Conservation (phyloP, 768 basidiomycete species). For the Dentipellis fragilis region DNA sequence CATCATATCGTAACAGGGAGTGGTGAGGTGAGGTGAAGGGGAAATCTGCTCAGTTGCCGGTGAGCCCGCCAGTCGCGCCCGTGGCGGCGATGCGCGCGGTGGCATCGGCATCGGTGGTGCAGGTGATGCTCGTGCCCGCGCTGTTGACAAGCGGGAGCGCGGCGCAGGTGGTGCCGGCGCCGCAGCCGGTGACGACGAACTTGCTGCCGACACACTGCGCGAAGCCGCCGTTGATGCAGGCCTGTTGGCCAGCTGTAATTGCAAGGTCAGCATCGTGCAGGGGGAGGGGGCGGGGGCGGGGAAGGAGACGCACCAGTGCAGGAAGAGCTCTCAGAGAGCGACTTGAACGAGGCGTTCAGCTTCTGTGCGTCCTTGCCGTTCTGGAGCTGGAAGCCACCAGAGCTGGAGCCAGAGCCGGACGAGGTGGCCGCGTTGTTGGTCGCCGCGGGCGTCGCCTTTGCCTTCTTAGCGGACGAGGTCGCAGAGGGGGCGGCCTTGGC, state of each 20-base stretch:
- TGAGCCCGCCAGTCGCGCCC: slow-evolving; percentile 21
- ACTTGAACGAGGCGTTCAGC: slow-evolving; percentile 25
- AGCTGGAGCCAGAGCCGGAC: background rate
- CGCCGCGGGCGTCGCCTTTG: background rate
- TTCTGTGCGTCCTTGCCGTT: slow-evolving; percentile 29
- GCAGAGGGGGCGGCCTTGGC: background rate
- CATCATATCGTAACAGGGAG: too few species aligned
- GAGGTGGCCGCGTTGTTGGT: slow-evolving; percentile 3
- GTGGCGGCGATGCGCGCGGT: slow-evolving; percentile 24
- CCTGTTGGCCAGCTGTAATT: slow-evolving; percentile 21
- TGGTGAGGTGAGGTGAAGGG: too few species aligned
- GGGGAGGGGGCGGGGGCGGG: too few species aligned
- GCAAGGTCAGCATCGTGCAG: background rate
- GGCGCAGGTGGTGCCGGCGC: slow-evolving; percentile 21
- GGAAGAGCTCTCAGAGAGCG: slow-evolving; percentile 17
- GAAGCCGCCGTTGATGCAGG: slow-evolving; percentile 27
- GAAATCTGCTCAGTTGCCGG: slow-evolving; percentile 14
- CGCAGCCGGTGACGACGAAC: slow-evolving; percentile 25
- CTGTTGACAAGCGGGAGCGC: slow-evolving; percentile 33
- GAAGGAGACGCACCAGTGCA: slow-evolving; percentile 20
- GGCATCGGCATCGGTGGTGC: slow-evolving; percentile 25
- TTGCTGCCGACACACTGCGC: slow-evolving; percentile 29
- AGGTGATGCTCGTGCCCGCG: slow-evolving; percentile 28
- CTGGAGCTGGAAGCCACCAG: slow-evolving; percentile 13
- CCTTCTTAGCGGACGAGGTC: background rate